A percentile compares a stretch with the other conserved stretches of the same genome.
phyloP scores from a whole-genome alignment of 306 rosid genomes.

The Leucaena leucocephala region DNA sequence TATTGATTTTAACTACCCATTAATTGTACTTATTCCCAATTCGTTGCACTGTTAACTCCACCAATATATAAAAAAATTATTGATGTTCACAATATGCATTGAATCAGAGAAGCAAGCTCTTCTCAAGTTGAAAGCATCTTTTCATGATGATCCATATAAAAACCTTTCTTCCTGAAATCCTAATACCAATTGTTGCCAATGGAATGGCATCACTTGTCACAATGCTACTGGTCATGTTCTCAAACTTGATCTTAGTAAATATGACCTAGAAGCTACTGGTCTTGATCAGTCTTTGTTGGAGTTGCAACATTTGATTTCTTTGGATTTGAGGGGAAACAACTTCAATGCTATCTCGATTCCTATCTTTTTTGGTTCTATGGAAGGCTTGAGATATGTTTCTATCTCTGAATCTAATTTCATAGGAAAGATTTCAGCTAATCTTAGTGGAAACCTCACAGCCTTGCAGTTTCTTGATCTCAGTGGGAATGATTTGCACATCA shows the following conservation, averaged over 20 bases:
- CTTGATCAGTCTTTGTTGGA: too few relatives aligned
- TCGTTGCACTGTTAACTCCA: too few relatives aligned
- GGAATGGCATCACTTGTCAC: too few relatives aligned
- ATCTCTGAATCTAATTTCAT: not conserved
- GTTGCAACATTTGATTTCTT: not conserved
- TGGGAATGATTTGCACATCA: too few relatives aligned
- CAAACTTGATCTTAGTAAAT: too few relatives aligned
- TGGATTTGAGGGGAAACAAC: not conserved
- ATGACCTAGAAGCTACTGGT: too few relatives aligned
- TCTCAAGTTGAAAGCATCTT: not conserved
- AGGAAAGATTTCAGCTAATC: not conserved
- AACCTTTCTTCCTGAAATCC: not conserved
- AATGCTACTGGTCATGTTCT: not conserved
- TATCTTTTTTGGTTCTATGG: not conserved
- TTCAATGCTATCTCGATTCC: not conserved
- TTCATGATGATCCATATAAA: not conserved
- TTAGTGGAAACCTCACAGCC: not conserved
- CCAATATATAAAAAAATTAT: too few relatives aligned
- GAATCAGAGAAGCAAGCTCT: constrained; percentile 2
- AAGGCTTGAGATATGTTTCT: not conserved
- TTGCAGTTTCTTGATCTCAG: too few relatives aligned
- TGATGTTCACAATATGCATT: not conserved
- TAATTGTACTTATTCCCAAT: too few relatives aligned
- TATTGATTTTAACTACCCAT: too few relatives aligned
- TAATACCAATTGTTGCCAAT: not conserved